Conservation (phyloP, 1,284 basidiomycete species). For the Ceratobasidium sp. region DNA sequence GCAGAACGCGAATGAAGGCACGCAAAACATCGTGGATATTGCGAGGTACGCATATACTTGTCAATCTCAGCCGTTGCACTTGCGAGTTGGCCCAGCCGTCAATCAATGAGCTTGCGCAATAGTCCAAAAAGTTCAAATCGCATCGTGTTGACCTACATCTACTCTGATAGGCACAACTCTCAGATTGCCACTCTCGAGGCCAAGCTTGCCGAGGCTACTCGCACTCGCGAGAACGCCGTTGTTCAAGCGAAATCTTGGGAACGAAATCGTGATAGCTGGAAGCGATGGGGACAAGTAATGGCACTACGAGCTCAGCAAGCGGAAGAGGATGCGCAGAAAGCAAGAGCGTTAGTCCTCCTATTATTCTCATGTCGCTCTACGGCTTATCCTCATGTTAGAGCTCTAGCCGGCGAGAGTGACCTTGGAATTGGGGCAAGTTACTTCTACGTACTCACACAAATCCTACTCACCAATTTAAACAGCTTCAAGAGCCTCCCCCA, state of each 20-base stretch:
- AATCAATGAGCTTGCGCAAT: neutral
- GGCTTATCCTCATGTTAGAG: neutral
- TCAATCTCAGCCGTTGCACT: neutral
- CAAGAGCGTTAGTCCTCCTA: constrained; percentile 1
- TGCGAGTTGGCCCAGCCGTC: neutral
- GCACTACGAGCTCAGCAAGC: constrained; percentile 34
- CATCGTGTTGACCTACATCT: neutral
- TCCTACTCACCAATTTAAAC: neutral
- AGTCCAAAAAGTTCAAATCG: constrained; percentile 9
- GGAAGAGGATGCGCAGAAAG: constrained; percentile 31
- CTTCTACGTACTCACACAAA: neutral
- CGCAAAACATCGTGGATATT: neutral
- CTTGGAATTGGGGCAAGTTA: neutral
- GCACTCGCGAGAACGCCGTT: constrained; percentile 21
- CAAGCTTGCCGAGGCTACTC: neutral
- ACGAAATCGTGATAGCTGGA: constrained; percentile 33
- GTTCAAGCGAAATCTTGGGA: constrained; percentile 28
- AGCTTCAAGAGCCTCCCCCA: constrained; percentile 30
- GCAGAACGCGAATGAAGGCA: neutral
- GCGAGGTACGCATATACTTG: constrained; percentile 23
- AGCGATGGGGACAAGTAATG: constrained; percentile 40
- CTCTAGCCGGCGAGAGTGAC: neutral
- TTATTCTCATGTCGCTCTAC: no score
- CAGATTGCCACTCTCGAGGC: constrained; percentile 13
- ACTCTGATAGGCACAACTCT: constrained; percentile 3